phyloP scores from a whole-genome alignment of 2,329 filamentous ascomycete genomes.

The Sclerotiophoma versabilis region DNA sequence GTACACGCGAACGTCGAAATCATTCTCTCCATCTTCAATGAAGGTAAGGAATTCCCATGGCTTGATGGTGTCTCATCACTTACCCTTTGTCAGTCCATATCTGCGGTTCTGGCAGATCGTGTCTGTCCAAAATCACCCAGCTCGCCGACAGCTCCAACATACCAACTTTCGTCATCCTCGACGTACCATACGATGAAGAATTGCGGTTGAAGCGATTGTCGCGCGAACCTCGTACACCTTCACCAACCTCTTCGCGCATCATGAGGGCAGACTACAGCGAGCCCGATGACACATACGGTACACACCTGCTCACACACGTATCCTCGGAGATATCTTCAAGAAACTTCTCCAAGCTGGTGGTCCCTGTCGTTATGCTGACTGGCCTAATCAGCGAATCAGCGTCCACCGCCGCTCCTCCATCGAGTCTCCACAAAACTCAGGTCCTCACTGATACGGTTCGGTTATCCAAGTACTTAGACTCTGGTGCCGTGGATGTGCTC shows the following conservation, averaged over 20 bases:
- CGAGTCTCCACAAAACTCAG: constrained; percentile 43
- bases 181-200: constrained; percentile 54
- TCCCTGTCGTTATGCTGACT: constrained; percentile 51
- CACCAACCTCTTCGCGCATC: constrained; percentile 47
- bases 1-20: constrained; percentile 50
- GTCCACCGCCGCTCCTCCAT: constrained; percentile 40
- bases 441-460: constrained; percentile 58
- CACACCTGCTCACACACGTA: constrained; percentile 52
- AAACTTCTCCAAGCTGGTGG: constrained; percentile 50
- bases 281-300: constrained; percentile 52
- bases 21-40: constrained; percentile 51
- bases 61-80: constrained; percentile 1
- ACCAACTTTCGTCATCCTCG: constrained; percentile 53
- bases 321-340: constrained; percentile 52
- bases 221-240: constrained; percentile 51
- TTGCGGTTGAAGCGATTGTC: constrained; percentile 50
- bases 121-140: constrained; percentile 47
- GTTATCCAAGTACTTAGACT: constrained; percentile 78
- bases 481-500: constrained; percentile 86
- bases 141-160: constrained; percentile 44
- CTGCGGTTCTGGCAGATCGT: constrained; percentile 49
- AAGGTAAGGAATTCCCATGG: constrained; percentile 41
- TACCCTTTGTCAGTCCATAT: constrained; percentile 47
- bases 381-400: constrained; percentile 46
- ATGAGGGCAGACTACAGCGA: constrained; percentile 43